Evolutionary conservation across 306 rosid genomes (phyloP).

Genomic region (Cercis canadensis): DNA sequence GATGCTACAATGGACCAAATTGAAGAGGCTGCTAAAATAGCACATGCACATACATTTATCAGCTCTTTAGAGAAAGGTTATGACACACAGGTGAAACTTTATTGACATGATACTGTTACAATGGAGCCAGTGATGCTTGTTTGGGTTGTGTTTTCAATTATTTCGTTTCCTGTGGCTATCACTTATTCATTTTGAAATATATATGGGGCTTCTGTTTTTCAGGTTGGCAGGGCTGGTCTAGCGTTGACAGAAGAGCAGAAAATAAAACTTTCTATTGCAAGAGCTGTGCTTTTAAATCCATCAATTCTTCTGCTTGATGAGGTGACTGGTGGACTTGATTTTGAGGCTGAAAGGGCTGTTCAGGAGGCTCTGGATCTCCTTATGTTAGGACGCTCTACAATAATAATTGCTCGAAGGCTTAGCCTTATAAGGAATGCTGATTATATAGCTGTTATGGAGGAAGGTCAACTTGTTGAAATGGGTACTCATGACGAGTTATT

Average conservation of each 20-base stretch:
- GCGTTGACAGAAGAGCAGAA: constrained; percentile 94
- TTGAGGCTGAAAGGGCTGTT: constrained; percentile 98
- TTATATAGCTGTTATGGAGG: constrained; percentile 99
- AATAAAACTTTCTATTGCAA: constrained; percentile 94
- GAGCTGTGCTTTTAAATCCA: constrained; percentile 98
- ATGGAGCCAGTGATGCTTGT: constrained; percentile 19
- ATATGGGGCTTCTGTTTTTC: constrained; percentile 45
- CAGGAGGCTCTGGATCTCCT: constrained; percentile 98
- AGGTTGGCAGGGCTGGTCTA: constrained; percentile 96
- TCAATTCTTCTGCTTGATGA: constrained; percentile 97
- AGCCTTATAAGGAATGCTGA: constrained; percentile 99
- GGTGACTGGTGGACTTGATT: constrained; percentile 99
- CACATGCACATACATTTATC: constrained; percentile 97
- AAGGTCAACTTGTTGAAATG: constrained; percentile 98
- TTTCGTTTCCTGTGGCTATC: constrained; percentile 19
- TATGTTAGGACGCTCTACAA: constrained; percentile 97
- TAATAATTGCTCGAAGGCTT: constrained; percentile 98
- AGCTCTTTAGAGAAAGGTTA: constrained; percentile 86
- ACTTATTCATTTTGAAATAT: constrained; percentile 15
- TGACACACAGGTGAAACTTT: constrained; percentile 83
- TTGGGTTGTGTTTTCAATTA: constrained; percentile 19
- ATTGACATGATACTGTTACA: constrained; percentile 22
- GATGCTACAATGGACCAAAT: constrained; percentile 90
- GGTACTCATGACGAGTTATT: constrained; percentile 96
- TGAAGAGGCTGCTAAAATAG: constrained; percentile 99